Percentiles rank a stretch among this genome's conserved stretches.
Conservation (phyloP, 305 asterid genomes). For the Salvia sclarea region DNA sequence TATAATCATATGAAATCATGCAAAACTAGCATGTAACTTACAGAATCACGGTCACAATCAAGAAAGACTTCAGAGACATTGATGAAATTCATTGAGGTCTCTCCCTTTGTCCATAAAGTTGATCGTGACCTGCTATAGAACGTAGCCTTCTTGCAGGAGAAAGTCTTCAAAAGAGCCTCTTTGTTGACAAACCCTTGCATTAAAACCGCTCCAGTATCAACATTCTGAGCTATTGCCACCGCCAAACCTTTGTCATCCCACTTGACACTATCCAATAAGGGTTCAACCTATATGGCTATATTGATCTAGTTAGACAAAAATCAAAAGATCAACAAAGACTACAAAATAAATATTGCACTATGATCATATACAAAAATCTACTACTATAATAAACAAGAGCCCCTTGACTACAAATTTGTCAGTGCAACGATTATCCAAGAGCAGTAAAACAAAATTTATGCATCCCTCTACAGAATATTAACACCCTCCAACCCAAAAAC, state of each 20-base stretch:
- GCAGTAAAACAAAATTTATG: not conserved
- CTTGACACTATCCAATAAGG: conserved; percentile 73
- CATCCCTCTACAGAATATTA: not conserved
- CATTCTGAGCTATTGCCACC: conserved; percentile 92
- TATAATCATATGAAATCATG: not conserved
- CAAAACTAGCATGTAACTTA: conserved; percentile 35
- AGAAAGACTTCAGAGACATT: conserved; percentile 70
- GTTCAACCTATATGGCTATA: conserved; percentile 66
- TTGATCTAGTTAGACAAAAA: conserved; percentile 40
- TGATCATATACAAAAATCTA: not conserved
- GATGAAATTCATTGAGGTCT: conserved; percentile 87
- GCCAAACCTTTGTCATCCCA: conserved; percentile 98
- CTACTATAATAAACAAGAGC: not conserved
- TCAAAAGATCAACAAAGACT: not conserved
- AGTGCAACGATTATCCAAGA: not conserved
- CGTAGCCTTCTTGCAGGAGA: conserved; percentile 78
- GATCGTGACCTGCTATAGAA: conserved; percentile 89
- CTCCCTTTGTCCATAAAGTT: conserved; percentile 93
- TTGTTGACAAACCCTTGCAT: conserved; percentile 91
- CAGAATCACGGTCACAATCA: conserved; percentile 93
- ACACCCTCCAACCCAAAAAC: not conserved
- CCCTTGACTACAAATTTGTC: not conserved
- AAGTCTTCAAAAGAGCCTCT: conserved; percentile 68
- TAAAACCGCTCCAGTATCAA: conserved; percentile 79
- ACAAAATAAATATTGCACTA: not conserved